phyloP scores from a whole-genome alignment of 495 filamentous ascomycete genomes.

The Sporormia fimetaria region DNA sequence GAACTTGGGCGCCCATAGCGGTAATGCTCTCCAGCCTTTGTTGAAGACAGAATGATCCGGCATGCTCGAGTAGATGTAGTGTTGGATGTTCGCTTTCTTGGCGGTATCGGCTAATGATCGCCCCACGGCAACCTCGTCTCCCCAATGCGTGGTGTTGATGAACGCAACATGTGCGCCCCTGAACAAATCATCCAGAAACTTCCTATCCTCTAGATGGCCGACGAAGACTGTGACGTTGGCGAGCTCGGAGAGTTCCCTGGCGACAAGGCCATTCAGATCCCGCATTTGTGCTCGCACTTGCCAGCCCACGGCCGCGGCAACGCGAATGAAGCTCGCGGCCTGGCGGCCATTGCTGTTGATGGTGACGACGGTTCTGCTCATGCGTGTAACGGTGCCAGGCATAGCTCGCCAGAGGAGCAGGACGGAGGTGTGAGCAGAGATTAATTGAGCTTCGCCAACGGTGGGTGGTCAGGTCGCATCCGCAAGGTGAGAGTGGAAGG shows the following conservation, averaged over 20 bases:
- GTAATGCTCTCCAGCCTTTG: slow-evolving; percentile 67
- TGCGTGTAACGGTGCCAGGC: too few species aligned
- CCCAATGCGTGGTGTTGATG: slow-evolving; percentile 97
- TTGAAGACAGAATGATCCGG: slow-evolving; percentile 73
- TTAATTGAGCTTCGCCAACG: too few species aligned
- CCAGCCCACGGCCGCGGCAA: slow-evolving; percentile 84
- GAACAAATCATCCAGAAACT: slow-evolving; percentile 69
- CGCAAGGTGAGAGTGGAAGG: slow-evolving; percentile 1
- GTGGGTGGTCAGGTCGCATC: slow-evolving; percentile 7
- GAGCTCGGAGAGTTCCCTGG: slow-evolving; percentile 65
- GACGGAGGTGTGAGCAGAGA: too few species aligned
- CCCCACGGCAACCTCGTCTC: slow-evolving; percentile 84
- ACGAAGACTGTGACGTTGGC: slow-evolving; percentile 76
- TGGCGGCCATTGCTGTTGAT: slow-evolving; percentile 90
- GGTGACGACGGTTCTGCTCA: slow-evolving; percentile 63
- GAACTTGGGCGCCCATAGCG: slow-evolving; percentile 86
- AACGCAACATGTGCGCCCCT: slow-evolving; percentile 76
- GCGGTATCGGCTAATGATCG: slow-evolving; percentile 80
- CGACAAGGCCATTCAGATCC: slow-evolving; percentile 68
- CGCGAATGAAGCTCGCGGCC: slow-evolving; percentile 83
- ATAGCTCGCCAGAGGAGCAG: too few species aligned
- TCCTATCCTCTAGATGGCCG: slow-evolving; percentile 64
- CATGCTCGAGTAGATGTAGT: slow-evolving; percentile 95
- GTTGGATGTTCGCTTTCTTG: slow-evolving; percentile 69
- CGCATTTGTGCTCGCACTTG: slow-evolving; percentile 79